Evolutionary conservation across 2,329 filamentous ascomycete genomes (phyloP).

Genomic region (Colletotrichum trifolii): DNA sequence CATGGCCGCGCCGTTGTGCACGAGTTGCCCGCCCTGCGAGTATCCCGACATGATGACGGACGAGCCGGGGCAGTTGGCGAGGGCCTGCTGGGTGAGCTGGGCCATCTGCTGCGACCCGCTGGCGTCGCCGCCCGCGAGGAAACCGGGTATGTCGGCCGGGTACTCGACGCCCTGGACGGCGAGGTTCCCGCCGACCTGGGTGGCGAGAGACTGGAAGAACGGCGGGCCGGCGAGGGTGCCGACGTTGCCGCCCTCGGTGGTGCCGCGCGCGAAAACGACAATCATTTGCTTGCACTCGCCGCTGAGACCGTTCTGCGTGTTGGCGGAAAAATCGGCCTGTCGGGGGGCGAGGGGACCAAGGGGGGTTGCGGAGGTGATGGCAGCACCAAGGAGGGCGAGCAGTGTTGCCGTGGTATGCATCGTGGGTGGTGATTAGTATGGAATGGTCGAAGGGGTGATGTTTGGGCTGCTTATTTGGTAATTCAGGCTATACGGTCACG

Average conservation of each 20-base stretch:
- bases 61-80: slow-evolving; percentile 55
- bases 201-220: slow-evolving; percentile 58
- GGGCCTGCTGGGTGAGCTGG: slow-evolving; percentile 43
- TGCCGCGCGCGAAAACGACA: slow-evolving; percentile 68
- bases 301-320: slow-evolving; percentile 32
- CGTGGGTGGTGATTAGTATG: neutral
- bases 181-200: slow-evolving; percentile 54
- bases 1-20: slow-evolving; percentile 55
- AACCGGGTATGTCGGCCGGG: slow-evolving; percentile 56
- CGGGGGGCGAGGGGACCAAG: slow-evolving; percentile 8
- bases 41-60: slow-evolving; percentile 60
- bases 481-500: no score
- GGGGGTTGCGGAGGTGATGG: slow-evolving; percentile 11
- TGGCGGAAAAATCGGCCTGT: slow-evolving; percentile 35
- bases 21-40: slow-evolving; percentile 52
- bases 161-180: slow-evolving; percentile 67
- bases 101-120: slow-evolving; percentile 56
- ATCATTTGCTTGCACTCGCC: slow-evolving; percentile 57
- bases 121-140: slow-evolving; percentile 57
- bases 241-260: slow-evolving; percentile 63
- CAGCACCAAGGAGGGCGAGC: slow-evolving; percentile 31
- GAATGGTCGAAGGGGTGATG: no score
- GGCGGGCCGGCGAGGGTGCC: slow-evolving; percentile 61
- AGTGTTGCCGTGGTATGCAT: slow-evolving; percentile 24
- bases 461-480: no score